A percentile compares a stretch with the other conserved stretches of the same genome.
Evolutionary conservation across 306 rosid genomes (phyloP).

Genomic region (Cajanus cajan): DNA sequence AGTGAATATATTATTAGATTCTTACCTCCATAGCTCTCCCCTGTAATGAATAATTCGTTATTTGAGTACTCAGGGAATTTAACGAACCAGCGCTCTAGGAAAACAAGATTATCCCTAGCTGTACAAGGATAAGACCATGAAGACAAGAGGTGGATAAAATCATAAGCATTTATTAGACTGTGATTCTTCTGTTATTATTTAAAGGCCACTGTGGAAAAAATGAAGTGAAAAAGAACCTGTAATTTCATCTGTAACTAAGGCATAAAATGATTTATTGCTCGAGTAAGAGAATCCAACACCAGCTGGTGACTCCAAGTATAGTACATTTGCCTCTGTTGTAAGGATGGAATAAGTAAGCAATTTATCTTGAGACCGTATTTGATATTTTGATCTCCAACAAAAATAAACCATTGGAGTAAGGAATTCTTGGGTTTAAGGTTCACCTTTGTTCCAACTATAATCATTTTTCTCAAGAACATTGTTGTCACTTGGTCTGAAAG

Average conservation of each 20-base stretch:
- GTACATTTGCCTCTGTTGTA: slow-evolving; percentile 53
- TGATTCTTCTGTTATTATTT: not conserved
- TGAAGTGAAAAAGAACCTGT: slow-evolving; percentile 46
- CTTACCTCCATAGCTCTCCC: slow-evolving; percentile 70
- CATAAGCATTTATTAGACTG: not conserved
- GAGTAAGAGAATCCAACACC: slow-evolving; percentile 86
- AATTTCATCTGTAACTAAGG: slow-evolving; percentile 39
- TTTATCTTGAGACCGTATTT: not conserved
- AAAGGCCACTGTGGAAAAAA: not conserved
- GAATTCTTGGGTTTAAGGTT: not conserved
- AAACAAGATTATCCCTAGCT: slow-evolving; percentile 64
- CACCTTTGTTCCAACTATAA: slow-evolving; percentile 66
- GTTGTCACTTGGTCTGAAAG: slow-evolving; percentile 50
- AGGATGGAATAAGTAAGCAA: not conserved
- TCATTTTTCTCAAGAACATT: slow-evolving; percentile 46
- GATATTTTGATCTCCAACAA: not conserved
- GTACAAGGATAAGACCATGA: not conserved
- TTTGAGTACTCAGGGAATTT: slow-evolving; percentile 47
- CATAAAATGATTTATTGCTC: slow-evolving; percentile 47
- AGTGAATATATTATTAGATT: not conserved
- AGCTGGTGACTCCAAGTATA: slow-evolving; percentile 70
- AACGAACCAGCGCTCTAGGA: slow-evolving; percentile 54
- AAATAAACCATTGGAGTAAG: not conserved
- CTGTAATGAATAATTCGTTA: slow-evolving; percentile 55
- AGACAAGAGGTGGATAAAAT: not conserved